phyloP scores from a whole-genome alignment of 1,284 basidiomycete species.

The Cystobasidiaceae sp. region DNA sequence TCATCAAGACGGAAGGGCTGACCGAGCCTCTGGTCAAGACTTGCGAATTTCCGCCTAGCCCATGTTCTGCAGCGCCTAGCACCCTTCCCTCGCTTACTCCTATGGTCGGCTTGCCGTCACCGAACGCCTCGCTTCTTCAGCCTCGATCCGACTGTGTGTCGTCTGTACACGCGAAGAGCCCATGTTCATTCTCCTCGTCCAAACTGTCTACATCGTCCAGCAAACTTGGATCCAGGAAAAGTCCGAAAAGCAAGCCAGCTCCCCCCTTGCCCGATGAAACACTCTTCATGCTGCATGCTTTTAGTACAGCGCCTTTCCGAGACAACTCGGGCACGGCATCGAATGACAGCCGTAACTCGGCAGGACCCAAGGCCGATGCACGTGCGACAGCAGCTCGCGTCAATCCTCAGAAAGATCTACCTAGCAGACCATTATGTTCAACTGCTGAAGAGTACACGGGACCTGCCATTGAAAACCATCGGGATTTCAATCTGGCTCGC shows the following conservation, averaged over 20 bases:
- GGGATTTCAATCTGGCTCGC: too few relatives aligned
- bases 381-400: too few relatives aligned
- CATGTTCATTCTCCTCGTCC: neutral
- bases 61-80: neutral
- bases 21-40: neutral
- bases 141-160: neutral
- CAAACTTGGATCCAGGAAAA: neutral
- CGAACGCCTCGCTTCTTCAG: neutral
- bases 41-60: neutral
- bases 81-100: neutral
- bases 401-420: too few relatives aligned
- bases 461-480: too few relatives aligned
- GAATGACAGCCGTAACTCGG: too few relatives aligned
- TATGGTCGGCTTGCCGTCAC: constrained; percentile 1
- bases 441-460: too few relatives aligned
- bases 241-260: neutral
- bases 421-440: too few relatives aligned
- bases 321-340: too few relatives aligned
- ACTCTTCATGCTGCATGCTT: too few relatives aligned
- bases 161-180: neutral
- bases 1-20: neutral
- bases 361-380: too few relatives aligned
- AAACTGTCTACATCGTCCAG: too few relatives aligned
- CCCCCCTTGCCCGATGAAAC: neutral
- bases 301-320: too few relatives aligned